Evolutionary conservation across 2,329 filamentous ascomycete species (phyloP), one percentile per base, ranked within the genome.

Genomic region (Aureobasidium vineae): DNA sequence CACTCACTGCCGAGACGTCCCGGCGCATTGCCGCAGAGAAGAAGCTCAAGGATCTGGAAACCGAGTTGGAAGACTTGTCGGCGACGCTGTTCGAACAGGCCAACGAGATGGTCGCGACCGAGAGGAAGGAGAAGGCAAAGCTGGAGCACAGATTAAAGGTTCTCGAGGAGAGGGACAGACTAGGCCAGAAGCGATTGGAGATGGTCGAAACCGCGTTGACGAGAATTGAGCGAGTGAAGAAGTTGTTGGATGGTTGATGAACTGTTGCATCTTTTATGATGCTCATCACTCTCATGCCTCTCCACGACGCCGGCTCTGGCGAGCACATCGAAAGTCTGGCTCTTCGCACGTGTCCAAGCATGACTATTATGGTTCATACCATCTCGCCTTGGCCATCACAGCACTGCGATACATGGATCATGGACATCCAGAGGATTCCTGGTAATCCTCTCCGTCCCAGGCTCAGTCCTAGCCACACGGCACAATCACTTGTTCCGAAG

Each of bases 71-170:
- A 77, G 90, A 93, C 77, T 80, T 93, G 67, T 90, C 84, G 73
- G 88, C 85, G 28, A 84, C 84, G 61, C 79, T 93, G 63, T 93
- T 93, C 75, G 87, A 90, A 78, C 88, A 92, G 79, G 90, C 90
- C 59, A 93, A 93, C 74, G 86, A 91, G 77, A 93, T 93, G 90
- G 90, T 93, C 19, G 89, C 90, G 1, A 82, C 84, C 21, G 91
- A 95, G 80, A 81, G 91, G 50, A 84, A 86, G 66, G 89, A 88
- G 40, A 80, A 90, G 67, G 89, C 89, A 6, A 85, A 83, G 73
- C 81, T 95, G 28, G 89, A 92, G 78, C 86, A 89, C 75, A 80
- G 89, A 45, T 84, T 95, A 8, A 84, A 81, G 67, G 81, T 87
- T 72, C 78, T 95, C 26, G 90, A 93, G 78, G 79, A 82, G 71